Conservation (phyloP, 2,329 filamentous ascomycete species). For the Monosporascus sp. region DNA sequence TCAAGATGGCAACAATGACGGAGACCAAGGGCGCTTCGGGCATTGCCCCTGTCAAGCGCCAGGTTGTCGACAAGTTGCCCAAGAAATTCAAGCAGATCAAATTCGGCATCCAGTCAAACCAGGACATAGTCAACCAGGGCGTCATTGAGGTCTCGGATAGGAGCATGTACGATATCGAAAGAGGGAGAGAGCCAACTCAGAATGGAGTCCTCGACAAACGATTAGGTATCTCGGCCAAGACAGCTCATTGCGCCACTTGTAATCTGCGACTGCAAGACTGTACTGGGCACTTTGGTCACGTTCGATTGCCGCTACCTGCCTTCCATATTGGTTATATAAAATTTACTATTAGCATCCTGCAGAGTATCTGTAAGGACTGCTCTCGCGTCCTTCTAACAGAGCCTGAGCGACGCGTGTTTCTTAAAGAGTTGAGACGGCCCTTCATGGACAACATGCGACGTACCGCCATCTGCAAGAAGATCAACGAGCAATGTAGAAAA, state of each 20-base stretch:
- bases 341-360: slow-evolving; percentile 84
- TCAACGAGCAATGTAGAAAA: slow-evolving; percentile 87
- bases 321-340: slow-evolving; percentile 97
- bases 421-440: slow-evolving; percentile 75
- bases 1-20: slow-evolving; percentile 22
- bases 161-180: slow-evolving; percentile 85
- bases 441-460: slow-evolving; percentile 82
- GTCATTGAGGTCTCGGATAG: slow-evolving; percentile 93
- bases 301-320: slow-evolving; percentile 81
- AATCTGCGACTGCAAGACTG: slow-evolving; percentile 75
- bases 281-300: slow-evolving; percentile 92
- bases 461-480: slow-evolving; percentile 77
- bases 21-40: slow-evolving; percentile 12
- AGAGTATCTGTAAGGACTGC: slow-evolving; percentile 96
- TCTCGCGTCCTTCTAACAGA: slow-evolving; percentile 79
- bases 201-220: slow-evolving; percentile 85
- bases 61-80: slow-evolving; percentile 81
- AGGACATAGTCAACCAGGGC: slow-evolving; percentile 92
- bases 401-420: slow-evolving; percentile 66
- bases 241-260: slow-evolving; percentile 74
- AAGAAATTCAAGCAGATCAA: slow-evolving; percentile 91
- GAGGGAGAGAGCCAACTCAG: slow-evolving; percentile 66
- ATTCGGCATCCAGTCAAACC: slow-evolving; percentile 90
- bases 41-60: slow-evolving; percentile 61
- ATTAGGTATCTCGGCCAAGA: slow-evolving; percentile 77